A percentile compares a stretch with the other conserved stretches of the same genome.
Conservation (phyloP, 441 rosid species). For the Kokia cookei region DNA sequence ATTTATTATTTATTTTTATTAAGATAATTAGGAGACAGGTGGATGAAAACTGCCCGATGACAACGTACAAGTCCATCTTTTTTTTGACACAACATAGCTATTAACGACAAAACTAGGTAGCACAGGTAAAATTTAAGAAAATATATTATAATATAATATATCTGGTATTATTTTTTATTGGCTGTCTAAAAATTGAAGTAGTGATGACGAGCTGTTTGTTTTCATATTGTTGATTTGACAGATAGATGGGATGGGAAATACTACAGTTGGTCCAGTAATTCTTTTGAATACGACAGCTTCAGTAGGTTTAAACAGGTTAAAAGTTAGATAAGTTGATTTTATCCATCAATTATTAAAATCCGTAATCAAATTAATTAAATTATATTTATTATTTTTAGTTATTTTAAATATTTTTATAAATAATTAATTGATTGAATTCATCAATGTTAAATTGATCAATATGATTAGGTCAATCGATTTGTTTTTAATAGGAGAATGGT, state of each 20-base stretch:
- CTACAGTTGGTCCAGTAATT: background rate
- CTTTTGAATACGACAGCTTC: background rate
- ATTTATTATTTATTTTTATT: background rate
- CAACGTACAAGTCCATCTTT: background rate
- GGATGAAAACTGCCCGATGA: background rate
- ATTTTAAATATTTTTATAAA: too few relatives aligned
- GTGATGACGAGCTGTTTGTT: background rate
- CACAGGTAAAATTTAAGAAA: background rate
- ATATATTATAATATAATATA: background rate
- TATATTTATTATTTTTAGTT: too few relatives aligned
- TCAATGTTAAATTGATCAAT: too few relatives aligned
- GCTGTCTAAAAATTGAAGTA: background rate
- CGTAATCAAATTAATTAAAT: too few relatives aligned
- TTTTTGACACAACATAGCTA: background rate
- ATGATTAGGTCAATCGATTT: too few relatives aligned
- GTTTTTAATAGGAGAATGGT: too few relatives aligned
- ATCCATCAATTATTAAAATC: too few relatives aligned
- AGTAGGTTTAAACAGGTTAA: too few relatives aligned
- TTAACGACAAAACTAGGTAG: background rate
- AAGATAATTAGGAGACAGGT: background rate
- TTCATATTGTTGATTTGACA: background rate
- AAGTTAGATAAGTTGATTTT: too few relatives aligned
- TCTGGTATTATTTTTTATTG: background rate
- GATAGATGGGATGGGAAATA: background rate
- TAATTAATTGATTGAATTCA: too few relatives aligned